Base-by-base conservation (phyloP, 1,139 yeast species). In the Geotrichum citri-aurantii region DNA sequence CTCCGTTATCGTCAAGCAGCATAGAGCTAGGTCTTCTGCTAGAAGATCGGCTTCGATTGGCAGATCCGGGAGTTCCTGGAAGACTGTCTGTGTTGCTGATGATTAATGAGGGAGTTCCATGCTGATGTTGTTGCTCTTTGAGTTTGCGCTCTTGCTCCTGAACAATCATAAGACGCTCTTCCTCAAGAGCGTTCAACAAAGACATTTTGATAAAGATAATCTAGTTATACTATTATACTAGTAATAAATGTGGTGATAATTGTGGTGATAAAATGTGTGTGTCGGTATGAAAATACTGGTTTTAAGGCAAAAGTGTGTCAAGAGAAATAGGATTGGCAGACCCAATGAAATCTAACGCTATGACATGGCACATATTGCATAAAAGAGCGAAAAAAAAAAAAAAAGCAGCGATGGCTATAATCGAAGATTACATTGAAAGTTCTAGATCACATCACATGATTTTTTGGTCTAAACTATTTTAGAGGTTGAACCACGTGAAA, bases 111-210 rank as follows among this genome's bases (percentile, higher is more conserved):
- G 55, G 55, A 4, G 55, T n/a, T 31, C 29, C 44, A n/a, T n/a
- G 5, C 7, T 37, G 44, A n/a, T 37, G 24, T 24, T 31, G 14
- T 40, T 10, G 48, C 48, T 33, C 17, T 21, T n/a, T 23, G 44
- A 33, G 27, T 4, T n/a, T 29, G 24, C 27, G 52, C 3, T 33
- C 42, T n/a, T 50, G 23, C 48, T 50, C 33, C 14, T 48, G 40
- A 17, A 77, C 66, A 56, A 78, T 74, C 51, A 72, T 71, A 26
- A 69, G 67, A 51, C 78, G 71, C 62, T 78, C 81, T 58, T 77
- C 80, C 57, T 78, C 80, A 37, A 77, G 63, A 10, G 80, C 79
- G 21, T 78, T 74, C 63, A 77, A 80, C 33, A 78, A 63, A 7
- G 81, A 78, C 80, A 78, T 77, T 53, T 40, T 50, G 21, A 8